Percentiles rank a stretch among this genome's conserved stretches.
Conservation (phyloP, 2,329 filamentous ascomycete genomes). For the Magnaporthiopsis rhizophila region DNA sequence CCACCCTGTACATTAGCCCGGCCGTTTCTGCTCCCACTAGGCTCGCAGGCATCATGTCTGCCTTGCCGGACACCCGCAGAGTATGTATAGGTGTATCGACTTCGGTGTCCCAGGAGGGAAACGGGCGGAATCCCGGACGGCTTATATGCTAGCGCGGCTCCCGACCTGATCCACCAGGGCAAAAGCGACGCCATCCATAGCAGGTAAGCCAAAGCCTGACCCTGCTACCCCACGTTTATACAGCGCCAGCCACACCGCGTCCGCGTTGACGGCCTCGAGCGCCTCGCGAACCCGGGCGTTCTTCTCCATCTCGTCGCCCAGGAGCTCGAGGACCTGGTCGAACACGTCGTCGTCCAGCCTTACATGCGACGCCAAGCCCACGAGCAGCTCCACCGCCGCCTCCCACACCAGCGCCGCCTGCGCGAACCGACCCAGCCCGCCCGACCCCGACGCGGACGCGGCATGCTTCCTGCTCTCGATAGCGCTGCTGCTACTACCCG, state of each 20-base stretch:
- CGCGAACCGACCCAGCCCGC: constrained; percentile 48
- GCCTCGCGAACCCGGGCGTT: constrained; percentile 43
- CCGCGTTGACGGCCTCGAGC: constrained; percentile 58
- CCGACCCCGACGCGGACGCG: constrained; percentile 9
- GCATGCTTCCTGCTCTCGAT: constrained; percentile 1
- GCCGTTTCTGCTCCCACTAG: no score
- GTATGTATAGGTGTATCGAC: no score
- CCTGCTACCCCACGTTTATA: constrained; percentile 36
- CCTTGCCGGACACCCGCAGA: no score
- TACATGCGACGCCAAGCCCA: constrained; percentile 54
- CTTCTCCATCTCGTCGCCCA: constrained; percentile 41
- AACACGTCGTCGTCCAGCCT: constrained; percentile 60
- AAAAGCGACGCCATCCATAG: constrained; percentile 12
- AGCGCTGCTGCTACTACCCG: background rate
- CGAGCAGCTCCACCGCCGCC: constrained; percentile 50
- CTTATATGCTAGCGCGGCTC: background rate
- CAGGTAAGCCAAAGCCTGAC: constrained; percentile 27
- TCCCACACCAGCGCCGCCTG: constrained; percentile 58
- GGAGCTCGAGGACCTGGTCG: constrained; percentile 59
- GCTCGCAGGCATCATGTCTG: no score
- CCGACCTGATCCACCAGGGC: constrained; percentile 1
- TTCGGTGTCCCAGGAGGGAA: background rate
- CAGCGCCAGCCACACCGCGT: constrained; percentile 67
- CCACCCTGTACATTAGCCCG: background rate
- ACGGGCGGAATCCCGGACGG: no score